Evolutionary conservation across 2,329 filamentous ascomycete species (phyloP).

Genomic region (Trichoderma atrobrunneum): DNA sequence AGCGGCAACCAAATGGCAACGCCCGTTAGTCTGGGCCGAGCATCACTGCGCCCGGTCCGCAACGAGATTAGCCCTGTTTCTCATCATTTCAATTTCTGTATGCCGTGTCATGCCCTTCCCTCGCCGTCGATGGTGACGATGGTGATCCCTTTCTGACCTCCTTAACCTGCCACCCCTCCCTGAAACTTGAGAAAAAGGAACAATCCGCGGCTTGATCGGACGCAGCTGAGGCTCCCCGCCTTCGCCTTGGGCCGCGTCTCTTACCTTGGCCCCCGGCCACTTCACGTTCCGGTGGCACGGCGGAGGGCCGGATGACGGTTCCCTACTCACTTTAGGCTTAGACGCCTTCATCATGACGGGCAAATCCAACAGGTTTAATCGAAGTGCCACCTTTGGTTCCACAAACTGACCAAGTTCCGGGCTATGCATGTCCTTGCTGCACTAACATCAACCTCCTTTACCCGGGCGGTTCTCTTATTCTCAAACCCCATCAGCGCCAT

Average conservation of each 20-base stretch:
- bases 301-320: conserved; percentile 17
- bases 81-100: conserved; percentile 18
- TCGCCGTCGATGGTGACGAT: background rate
- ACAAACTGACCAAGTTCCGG: background rate
- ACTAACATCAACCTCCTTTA: conserved; percentile 13
- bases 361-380: conserved; percentile 11
- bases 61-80: conserved; percentile 23
- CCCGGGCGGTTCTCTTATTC: background rate
- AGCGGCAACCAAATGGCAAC: background rate
- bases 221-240: conserved; percentile 19
- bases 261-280: conserved; percentile 5
- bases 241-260: conserved; percentile 6
- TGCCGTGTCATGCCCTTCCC: background rate
- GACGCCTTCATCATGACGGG: conserved; percentile 4
- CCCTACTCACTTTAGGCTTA: conserved; percentile 18
- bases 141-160: conserved; percentile 17
- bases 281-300: conserved; percentile 17
- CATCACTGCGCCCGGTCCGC: conserved; percentile 15
- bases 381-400: conserved; percentile 10
- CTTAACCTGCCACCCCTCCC: conserved; percentile 8
- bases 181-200: background rate
- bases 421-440: background rate
- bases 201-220: conserved; percentile 13
- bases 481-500: conserved; percentile 9
- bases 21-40: conserved; percentile 15